phyloP scores from a whole-genome alignment of 2,329 filamentous ascomycete genomes.

The Pseudogymnoascus sp. region DNA sequence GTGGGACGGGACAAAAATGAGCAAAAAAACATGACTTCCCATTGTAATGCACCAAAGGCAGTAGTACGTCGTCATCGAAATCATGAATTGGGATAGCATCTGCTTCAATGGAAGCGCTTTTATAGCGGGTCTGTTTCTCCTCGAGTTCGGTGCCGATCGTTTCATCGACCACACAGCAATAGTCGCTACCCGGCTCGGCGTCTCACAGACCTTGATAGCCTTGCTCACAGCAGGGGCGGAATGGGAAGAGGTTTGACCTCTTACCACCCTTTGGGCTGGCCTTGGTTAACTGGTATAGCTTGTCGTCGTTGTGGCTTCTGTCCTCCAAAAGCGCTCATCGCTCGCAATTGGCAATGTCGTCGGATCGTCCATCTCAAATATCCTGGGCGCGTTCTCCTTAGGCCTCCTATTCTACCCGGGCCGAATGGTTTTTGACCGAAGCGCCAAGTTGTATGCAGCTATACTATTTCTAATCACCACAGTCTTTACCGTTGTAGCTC shows the following conservation, averaged over 20 bases:
- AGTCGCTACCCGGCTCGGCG: conserved; percentile 35
- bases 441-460: conserved; percentile 38
- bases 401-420: conserved; percentile 37
- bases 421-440: conserved; percentile 35
- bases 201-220: conserved; percentile 40
- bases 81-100: conserved; percentile 28
- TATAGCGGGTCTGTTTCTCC: conserved; percentile 37
- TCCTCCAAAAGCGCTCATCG: conserved; percentile 36
- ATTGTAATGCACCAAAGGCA: conserved; percentile 12
- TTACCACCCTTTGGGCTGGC: not conserved
- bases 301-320: conserved; percentile 39
- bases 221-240: conserved; percentile 45
- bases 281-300: conserved; percentile 28
- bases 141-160: conserved; percentile 43
- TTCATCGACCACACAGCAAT: conserved; percentile 43
- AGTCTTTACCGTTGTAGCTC: conserved; percentile 29
- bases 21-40: not conserved
- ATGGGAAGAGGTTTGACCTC: conserved; percentile 42
- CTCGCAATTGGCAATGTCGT: conserved; percentile 46
- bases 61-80: conserved; percentile 23
- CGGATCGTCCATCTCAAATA: conserved; percentile 46
- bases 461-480: conserved; percentile 36
- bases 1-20: not conserved
- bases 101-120: conserved; percentile 36
- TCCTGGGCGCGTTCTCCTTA: conserved; percentile 46